phyloP scores from a whole-genome alignment of 148 eudicot species.

The Fagopyrum homotropicum region DNA sequence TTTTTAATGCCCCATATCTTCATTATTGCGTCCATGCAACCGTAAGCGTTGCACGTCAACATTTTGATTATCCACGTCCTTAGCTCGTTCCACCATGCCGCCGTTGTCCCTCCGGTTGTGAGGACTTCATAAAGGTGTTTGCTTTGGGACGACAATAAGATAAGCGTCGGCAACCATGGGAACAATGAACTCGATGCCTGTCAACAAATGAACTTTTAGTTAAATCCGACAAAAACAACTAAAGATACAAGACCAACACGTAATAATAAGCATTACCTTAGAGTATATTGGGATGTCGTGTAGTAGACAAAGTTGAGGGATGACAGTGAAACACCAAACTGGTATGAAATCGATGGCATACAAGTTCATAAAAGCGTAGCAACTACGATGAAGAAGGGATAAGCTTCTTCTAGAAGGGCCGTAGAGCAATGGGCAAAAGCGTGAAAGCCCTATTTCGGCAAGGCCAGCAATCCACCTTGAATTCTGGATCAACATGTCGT shows the following conservation, averaged over 20 bases:
- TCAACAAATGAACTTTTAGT: background rate
- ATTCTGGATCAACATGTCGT: conserved; percentile 39
- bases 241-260: background rate
- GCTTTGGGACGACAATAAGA: conserved; percentile 29
- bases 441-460: conserved; percentile 36
- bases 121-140: conserved; percentile 31
- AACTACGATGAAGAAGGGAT: conserved; percentile 31
- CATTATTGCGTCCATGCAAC: conserved; percentile 35
- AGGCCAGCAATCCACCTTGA: conserved; percentile 54
- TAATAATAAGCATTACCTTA: conserved; percentile 23
- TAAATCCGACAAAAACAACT: background rate
- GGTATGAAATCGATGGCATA: conserved; percentile 30
- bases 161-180: conserved; percentile 21
- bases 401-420: conserved; percentile 27
- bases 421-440: conserved; percentile 39
- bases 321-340: conserved; percentile 24
- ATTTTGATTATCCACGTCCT: conserved; percentile 42
- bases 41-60: conserved; percentile 29
- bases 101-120: conserved; percentile 18
- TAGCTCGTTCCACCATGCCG: conserved; percentile 33
- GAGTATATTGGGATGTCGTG: conserved; percentile 50
- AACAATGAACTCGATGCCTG: conserved; percentile 48
- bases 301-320: conserved; percentile 54
- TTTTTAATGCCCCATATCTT: conserved; percentile 29
- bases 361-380: conserved; percentile 21